Base-by-base conservation (phyloP, 2,329 filamentous ascomycete species). In the Aotearoamyces nothofagi region DNA sequence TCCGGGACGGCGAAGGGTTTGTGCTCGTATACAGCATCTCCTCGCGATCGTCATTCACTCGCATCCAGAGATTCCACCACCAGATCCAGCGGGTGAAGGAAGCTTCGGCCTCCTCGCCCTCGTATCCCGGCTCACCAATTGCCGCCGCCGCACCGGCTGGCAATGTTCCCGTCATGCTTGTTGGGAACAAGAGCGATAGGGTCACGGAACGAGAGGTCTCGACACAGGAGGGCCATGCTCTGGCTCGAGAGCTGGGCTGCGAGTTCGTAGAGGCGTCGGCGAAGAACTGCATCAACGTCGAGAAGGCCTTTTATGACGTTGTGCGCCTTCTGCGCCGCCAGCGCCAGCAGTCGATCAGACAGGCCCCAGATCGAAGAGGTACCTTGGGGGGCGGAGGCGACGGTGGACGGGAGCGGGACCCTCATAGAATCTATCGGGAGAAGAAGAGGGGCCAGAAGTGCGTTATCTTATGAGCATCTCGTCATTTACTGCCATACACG, bases 1-100 rank as follows among this genome's bases (percentile, higher is more conserved):
- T 96, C 53, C 75, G 90, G 44, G 87, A 96, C 50, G 87, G 90
- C 41, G 90, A 98, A 55, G 90, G 90, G 12, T 96, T 96, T 51
- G 82, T 98, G 16, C 67, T 98, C 36, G 90, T 98, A 40, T 96
- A 98, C 64, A 93, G 84, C 61, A 96, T 98, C 57, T 93, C 90
- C 9, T 96, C 87, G 29, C 78, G 90, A 47, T 86, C 86, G 17
- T 96, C 87, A 12, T 96, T 96, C 52, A 76, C 78, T 33, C 79
- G 87, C 51, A 94, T 98, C 62, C 82, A 86, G 56, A 78, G 80
- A 48, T 96, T 96, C 53, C 83, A 96, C 57, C 78, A 87, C 52
- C 90, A 96, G 57, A 96, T 96, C 45, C 86, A 93, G 55, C 68
- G 92, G 48, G 90, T 96, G 46, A 96, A 96, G 58, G 90, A 96